Base-by-base conservation (phyloP, 179 eudicot species). In the Vitellaria paradoxa region DNA sequence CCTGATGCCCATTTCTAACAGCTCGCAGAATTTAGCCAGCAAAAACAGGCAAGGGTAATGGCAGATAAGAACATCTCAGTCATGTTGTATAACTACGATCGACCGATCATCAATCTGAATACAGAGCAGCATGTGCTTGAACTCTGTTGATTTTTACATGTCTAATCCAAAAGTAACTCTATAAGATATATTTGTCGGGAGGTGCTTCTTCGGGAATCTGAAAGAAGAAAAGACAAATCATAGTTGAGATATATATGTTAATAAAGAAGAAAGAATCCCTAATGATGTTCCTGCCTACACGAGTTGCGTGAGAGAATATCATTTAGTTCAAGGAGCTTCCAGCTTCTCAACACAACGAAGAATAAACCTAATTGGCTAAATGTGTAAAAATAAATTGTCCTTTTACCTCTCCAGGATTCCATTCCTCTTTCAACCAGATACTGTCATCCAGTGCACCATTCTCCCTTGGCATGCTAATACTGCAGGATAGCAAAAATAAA, bases 181-280 rank as follows among this genome's bases (percentile, higher is more conserved):
- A 81, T 65, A 24, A 77, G 4, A 88, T 79, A 69, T 77, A 89
- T 63, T 76, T 81, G 65, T 78, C 88, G n/a, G 96, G 94, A 77
- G 98, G 98, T 23, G 89, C 89, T 68, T 86, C 89, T 83, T 93
- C 98, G 13, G 98, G 98, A 74, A 93, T 89, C 98, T 93, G 79
- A 74, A 70, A 67, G 42, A 13, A 65, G n/a, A 17, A 23, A 76
- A 61, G 37, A 69, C 17, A 23, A 11, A 61, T 40, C 18, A 37
- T 18, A 65, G 37, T 74, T 49, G 66, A 59, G 8, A 69, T 50
- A 24, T 45, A 50, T n/a, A n/a, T n/a, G n/a, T n/a, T n/a, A 65
- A 30, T 13, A 7, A 50, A 11, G 12, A 11, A 50, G 53, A 50
- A 11, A 65, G n/a, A 5, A 30, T 65, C 40, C 47, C 20, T 0